Conservation (phyloP, 352 stramenopile genomes). For the Phytophthora megakarya region DNA sequence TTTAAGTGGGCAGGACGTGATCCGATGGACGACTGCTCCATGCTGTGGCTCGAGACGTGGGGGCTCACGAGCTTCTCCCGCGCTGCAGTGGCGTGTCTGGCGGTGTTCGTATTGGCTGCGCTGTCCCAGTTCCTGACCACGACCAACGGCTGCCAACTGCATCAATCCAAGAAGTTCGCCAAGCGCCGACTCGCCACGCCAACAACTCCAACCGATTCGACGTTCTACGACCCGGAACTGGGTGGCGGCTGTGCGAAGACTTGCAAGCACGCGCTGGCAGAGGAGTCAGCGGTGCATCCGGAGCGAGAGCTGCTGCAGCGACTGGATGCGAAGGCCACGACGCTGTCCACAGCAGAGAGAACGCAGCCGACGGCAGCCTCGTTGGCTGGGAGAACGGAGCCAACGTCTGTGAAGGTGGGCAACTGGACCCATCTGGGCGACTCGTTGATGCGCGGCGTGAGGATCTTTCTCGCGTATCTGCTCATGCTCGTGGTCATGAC, state of each 20-base stretch:
- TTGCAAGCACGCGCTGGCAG: conserved; percentile 3
- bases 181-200: conserved; percentile 27
- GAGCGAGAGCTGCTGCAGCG: conserved; percentile 17
- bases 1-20: conserved; percentile 56
- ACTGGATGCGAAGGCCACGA: conserved; percentile 19
- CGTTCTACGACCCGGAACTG: conserved; percentile 16
- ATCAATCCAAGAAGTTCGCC: conserved; percentile 47
- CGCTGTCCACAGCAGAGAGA: conserved; percentile 19
- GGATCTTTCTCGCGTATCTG: conserved; percentile 78
- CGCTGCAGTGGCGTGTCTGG: conserved; percentile 43
- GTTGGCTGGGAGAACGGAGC: not conserved
- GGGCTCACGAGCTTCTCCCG: conserved; percentile 56
- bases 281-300: conserved; percentile 32
- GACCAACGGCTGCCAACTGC: conserved; percentile 45
- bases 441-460: conserved; percentile 60
- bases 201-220: conserved; percentile 7
- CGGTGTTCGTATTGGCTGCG: conserved; percentile 62
- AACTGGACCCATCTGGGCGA: conserved; percentile 63
- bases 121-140: conserved; percentile 66
- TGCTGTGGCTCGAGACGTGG: conserved; percentile 65
- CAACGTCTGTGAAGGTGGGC: conserved; percentile 45
- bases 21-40: conserved; percentile 57
- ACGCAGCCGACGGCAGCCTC: conserved; percentile 8
- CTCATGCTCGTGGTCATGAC: conserved; percentile 86
- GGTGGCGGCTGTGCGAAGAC: conserved; percentile 8